A percentile compares a stretch with the other conserved stretches of the same genome.
These are phyloP conservation scores for Tuctoria greenei DNA, from an alignment of 176 grass and related monocot species.

Conservation along the genomic window DNA sequence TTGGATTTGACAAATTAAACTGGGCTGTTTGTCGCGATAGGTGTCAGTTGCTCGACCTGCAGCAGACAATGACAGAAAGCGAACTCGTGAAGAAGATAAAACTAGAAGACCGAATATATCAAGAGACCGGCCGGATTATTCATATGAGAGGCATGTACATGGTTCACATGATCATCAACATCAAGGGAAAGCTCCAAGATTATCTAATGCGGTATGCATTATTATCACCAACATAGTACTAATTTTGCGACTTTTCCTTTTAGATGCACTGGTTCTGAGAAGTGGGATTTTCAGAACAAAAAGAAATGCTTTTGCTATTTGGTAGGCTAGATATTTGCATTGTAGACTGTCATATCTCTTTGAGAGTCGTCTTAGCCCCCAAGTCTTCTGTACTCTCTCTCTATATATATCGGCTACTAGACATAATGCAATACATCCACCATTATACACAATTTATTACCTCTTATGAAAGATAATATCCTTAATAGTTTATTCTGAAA, in stretches of 20 bases:
- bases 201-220: slow-evolving; percentile 49
- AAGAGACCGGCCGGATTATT: slow-evolving; percentile 46
- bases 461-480: background rate
- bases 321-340: no score
- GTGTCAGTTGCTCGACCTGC: slow-evolving; percentile 81
- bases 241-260: background rate
- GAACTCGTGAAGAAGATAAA: slow-evolving; percentile 55
- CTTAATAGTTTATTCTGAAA: background rate
- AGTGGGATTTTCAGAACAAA: background rate
- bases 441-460: no score
- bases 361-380: no score
- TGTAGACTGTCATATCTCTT: no score
- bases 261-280: background rate
- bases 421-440: no score
- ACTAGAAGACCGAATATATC: slow-evolving; percentile 38
- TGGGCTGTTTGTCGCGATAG: slow-evolving; percentile 43
- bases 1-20: slow-evolving; percentile 33
- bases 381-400: no score
- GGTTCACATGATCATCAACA: slow-evolving; percentile 50
- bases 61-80: slow-evolving; percentile 54
- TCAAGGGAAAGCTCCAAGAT: slow-evolving; percentile 58
- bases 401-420: no score
- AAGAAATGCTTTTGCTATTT: background rate
- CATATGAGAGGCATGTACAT: slow-evolving; percentile 31
- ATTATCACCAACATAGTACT: background rate